Base-by-base conservation (phyloP, 352 stramenopile species). In the Globisporangium spiculum region DNA sequence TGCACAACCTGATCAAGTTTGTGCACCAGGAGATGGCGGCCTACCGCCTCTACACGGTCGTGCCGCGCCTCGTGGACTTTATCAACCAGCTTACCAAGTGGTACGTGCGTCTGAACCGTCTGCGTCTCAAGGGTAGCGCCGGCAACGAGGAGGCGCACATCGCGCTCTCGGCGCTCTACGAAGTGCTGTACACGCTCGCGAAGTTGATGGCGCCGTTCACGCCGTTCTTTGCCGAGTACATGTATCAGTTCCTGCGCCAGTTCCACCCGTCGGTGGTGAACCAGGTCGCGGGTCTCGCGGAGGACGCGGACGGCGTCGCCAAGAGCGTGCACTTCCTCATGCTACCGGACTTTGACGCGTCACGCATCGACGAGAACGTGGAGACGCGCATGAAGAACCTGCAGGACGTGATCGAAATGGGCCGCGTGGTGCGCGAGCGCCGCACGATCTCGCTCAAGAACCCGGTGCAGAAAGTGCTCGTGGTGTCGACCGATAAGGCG, bases 161-260 rank as follows among this genome's bases (percentile, higher is more conserved):
- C 4, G 89, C 90, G 24, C 80, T 98, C 30, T 98, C 97, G 68
- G 89, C 97, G 18, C 83, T 99, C n/a, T 99, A 99, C 80, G 97
- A 99, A 77, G 97, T 99, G 22, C 86, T 99, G 56, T 92, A 99
- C 75, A 94, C 93, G 73, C 88, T 94, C 20, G 98, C 69, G 68
- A 93, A 93, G 76, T 78, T 99, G 41, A 99, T 99, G 98, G 94
- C 95, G 16, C 98, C 98, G 2, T 99, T 99, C 84, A 99, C 97
- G 60, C 98, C 98, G 26, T 99, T 99, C 84, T 99, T 99, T 69
- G 94, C 98, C 7, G 98, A 99, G 81, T 99, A 98, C 83, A 98
- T 99, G 75, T 99, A 99, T 83, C 97, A 99, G 78, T 97, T 99
- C 70, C 83, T 99, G 38, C 88, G 97, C 66, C 96, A 98, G 69